Base-by-base conservation (phyloP, 345 rosid species). In the Eucalyptus paniculata region DNA sequence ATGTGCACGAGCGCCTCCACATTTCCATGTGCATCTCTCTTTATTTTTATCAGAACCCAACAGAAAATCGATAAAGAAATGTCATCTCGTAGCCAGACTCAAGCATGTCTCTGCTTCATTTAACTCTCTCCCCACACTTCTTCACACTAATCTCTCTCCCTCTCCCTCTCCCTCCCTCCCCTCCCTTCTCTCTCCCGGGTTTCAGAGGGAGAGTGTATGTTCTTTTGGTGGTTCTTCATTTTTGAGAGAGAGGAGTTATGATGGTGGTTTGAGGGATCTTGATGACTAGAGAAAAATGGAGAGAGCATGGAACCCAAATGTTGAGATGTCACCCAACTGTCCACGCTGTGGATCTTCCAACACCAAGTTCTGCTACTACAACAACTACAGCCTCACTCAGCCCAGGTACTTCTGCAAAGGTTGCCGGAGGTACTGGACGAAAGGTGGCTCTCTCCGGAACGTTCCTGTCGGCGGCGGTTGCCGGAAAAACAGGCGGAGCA, bases 391-490 rank as follows among this genome's bases (percentile, higher is more conserved):
- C 94, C 90, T 94, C 65, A 92, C 95, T 24, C 96, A 95, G 60
- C 97, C 96, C 1, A 87, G 97, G 58, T 95, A 95, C 92, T 95
- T 95, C 88, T 95, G 97, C 92, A 95, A 95, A 85, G 95, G 94
- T 87, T 95, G 96, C 53, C 88, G 96, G 87, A 91, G 97, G 90
- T 94, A 95, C 54, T 95, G 97, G 97, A 95, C 97, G 47, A 94
- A 92, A 91, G 96, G 96, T 2, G 96, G 97, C 26, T 94, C 96
- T 12, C 92, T 94, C 11, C 45, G 96, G 87, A 95, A 94, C 50
- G 94, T 95, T 16, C 97, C 97, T 2, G 90, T 95, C 0, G 97
- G 97, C 1, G 96, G 97, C 1, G 96, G 96, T 34, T 94, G 96
- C 87, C 88, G 97, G 88, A 95, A 94, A 69, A 94, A 90, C 89